Conservation (phyloP, 2,329 filamentous ascomycete species). For the Trichocomaceae sp. region DNA sequence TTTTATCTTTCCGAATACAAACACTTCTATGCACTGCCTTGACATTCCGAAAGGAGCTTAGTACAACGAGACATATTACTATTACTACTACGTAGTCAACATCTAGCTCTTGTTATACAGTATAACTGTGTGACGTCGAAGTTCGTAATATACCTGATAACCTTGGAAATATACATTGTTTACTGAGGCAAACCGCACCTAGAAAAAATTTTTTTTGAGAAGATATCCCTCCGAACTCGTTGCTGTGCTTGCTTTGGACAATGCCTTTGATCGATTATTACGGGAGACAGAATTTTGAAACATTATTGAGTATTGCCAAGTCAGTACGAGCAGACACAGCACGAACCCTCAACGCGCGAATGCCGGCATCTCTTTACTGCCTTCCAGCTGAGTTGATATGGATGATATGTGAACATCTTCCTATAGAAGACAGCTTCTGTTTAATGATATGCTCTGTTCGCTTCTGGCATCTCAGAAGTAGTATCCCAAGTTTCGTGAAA, state of each 20-base stretch:
- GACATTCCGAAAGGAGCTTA: too few species aligned
- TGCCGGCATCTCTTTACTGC: conserved; percentile 1
- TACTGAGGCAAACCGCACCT: neutral
- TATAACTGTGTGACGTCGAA: neutral
- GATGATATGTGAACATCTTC: conserved; percentile 1
- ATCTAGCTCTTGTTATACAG: too few species aligned
- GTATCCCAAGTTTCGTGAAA: conserved; percentile 3
- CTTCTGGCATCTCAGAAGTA: conserved; percentile 8
- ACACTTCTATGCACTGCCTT: too few species aligned
- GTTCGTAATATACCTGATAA: neutral
- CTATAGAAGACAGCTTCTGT: conserved; percentile 5
- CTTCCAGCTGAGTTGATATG: conserved; percentile 7
- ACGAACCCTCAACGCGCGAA: conserved; percentile 1
- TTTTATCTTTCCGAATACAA: too few species aligned
- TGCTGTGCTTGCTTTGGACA: neutral
- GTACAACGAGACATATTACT: too few species aligned
- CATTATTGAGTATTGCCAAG: conserved; percentile 5
- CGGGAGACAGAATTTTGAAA: neutral
- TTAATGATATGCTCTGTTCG: conserved; percentile 3
- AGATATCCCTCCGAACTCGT: too few species aligned
- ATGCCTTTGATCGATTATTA: neutral
- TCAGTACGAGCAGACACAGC: neutral
- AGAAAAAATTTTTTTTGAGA: too few species aligned
- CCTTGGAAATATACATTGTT: neutral
- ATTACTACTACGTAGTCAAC: too few species aligned